Percentiles rank a stretch among this genome's conserved stretches.
Conservation (phyloP, 805 yeast species). For the Ogataea parapolymorpha region DNA sequence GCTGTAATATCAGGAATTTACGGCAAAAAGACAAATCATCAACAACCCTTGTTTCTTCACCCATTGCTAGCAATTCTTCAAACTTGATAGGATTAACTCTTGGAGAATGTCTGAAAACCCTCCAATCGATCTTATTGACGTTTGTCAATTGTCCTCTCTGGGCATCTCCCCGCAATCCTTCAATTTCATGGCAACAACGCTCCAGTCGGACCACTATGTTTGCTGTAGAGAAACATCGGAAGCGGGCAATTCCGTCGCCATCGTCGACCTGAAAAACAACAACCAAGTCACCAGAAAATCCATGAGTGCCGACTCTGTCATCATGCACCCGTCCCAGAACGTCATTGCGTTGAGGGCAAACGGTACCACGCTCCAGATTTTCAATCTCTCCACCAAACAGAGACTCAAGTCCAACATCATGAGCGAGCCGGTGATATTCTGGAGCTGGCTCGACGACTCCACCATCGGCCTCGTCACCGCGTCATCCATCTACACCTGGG, state of each 20-base stretch:
- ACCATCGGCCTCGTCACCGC: conserved; percentile 83
- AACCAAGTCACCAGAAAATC: conserved; percentile 82
- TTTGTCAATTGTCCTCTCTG: conserved; percentile 79
- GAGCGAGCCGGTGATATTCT: conserved; percentile 85
- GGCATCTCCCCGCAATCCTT: conserved; percentile 84
- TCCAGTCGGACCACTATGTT: conserved; percentile 89
- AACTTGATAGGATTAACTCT: conserved; percentile 8
- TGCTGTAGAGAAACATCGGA: conserved; percentile 67
- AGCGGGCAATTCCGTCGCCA: conserved; percentile 86
- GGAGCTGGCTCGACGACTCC: conserved; percentile 86
- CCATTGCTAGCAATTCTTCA: conserved; percentile 6
- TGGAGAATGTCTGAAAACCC: conserved; percentile 50
- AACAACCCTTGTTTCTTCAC: conserved; percentile 5
- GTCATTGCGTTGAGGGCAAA: conserved; percentile 93
- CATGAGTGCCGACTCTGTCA: conserved; percentile 97
- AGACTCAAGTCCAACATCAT: conserved; percentile 84
- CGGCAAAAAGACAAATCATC: conserved; percentile 19
- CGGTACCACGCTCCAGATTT: conserved; percentile 93
- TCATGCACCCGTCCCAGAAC: conserved; percentile 88
- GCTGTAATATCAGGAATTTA: conserved; percentile 4
- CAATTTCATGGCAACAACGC: conserved; percentile 90
- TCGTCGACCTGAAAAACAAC: conserved; percentile 76
- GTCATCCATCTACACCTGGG: conserved; percentile 72
- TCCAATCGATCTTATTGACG: conserved; percentile 96
- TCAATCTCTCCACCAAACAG: conserved; percentile 82